Percentiles rank a stretch among this genome's conserved stretches.
Conservation (phyloP, 73 alveolate genomes). For the Effrenium voratum region DNA sequence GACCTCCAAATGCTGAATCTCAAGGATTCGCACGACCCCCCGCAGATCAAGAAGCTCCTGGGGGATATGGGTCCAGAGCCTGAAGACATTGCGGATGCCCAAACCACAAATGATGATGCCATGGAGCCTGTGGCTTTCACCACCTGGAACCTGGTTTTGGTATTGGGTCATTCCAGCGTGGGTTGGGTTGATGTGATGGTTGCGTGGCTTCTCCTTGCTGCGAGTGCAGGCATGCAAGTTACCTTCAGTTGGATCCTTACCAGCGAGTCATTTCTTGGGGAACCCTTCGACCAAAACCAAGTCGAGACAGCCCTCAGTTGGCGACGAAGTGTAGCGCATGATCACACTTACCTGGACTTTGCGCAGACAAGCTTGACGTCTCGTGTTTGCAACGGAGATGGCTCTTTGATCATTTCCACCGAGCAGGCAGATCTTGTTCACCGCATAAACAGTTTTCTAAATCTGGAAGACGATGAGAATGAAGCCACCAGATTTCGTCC, state of each 20-base stretch:
- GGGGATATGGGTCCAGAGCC: slow-evolving; percentile 19
- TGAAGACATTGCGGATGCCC: not conserved
- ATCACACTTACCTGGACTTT: slow-evolving; percentile 48
- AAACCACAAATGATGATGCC: not conserved
- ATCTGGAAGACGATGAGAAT: slow-evolving; percentile 10
- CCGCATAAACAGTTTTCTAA: slow-evolving; percentile 39
- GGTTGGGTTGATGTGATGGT: slow-evolving; percentile 57
- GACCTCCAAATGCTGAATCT: too few species aligned
- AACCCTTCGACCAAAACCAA: slow-evolving; percentile 39
- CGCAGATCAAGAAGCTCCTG: slow-evolving; percentile 18
- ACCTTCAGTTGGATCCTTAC: slow-evolving; percentile 12
- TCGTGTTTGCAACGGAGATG: slow-evolving; percentile 68
- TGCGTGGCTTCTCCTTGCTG: slow-evolving; percentile 36
- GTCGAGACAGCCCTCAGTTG: slow-evolving; percentile 45
- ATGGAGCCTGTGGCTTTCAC: slow-evolving; percentile 66
- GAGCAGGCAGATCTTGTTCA: slow-evolving; percentile 63
- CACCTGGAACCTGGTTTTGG: slow-evolving; percentile 59
- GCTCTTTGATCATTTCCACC: slow-evolving; percentile 61
- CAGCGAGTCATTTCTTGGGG: slow-evolving; percentile 22
- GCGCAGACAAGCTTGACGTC: slow-evolving; percentile 59
- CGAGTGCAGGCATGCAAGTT: slow-evolving; percentile 59
- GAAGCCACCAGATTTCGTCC: slow-evolving; percentile 3
- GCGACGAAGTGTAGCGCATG: slow-evolving; percentile 76
- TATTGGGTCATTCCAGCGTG: slow-evolving; percentile 55
- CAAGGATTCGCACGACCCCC: too few species aligned